A percentile compares a stretch with the other conserved stretches of the same genome.
phyloP scores from a whole-genome alignment of 1,139 yeast genomes.

The Entelexis sorbosivorans region DNA sequence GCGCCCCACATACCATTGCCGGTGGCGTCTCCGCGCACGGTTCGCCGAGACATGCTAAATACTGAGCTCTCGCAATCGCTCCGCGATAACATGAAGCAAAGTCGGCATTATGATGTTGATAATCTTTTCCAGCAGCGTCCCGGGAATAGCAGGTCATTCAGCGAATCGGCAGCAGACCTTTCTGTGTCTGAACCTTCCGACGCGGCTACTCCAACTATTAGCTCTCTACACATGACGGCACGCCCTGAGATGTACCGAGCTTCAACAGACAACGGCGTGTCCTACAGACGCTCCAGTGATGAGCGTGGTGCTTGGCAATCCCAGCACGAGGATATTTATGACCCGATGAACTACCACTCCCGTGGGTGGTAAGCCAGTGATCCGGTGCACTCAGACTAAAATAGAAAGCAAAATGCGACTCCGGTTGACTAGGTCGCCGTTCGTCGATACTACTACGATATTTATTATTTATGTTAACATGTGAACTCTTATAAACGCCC shows the following conservation, averaged over 20 bases:
- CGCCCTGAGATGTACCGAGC: conserved; percentile 18
- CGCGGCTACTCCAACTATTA: neutral
- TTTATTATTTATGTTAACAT: neutral
- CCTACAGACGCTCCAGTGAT: neutral
- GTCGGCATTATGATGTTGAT: conserved; percentile 16
- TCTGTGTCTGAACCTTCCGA: neutral
- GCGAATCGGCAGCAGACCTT: neutral
- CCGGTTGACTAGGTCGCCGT: neutral
- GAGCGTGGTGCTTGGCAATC: conserved; percentile 8
- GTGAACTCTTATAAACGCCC: neutral
- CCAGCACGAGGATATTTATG: conserved; percentile 29
- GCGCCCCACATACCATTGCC: conserved; percentile 17
- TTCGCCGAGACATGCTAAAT: neutral
- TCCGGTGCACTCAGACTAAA: too few relatives aligned
- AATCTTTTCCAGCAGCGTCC: neutral
- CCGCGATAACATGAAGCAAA: conserved; percentile 13
- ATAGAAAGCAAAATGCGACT: too few relatives aligned
- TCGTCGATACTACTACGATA: neutral
- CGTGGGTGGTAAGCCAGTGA: conserved; percentile 30
- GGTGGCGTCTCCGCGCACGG: conserved; percentile 1
- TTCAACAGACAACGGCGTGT: conserved; percentile 6
- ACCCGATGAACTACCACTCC: conserved; percentile 33
- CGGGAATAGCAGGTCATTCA: neutral
- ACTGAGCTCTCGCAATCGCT: conserved; percentile 14
- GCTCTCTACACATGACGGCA: conserved; percentile 8